Conservation (phyloP, 2,329 filamentous ascomycete genomes). For the Volutella citrinella region DNA sequence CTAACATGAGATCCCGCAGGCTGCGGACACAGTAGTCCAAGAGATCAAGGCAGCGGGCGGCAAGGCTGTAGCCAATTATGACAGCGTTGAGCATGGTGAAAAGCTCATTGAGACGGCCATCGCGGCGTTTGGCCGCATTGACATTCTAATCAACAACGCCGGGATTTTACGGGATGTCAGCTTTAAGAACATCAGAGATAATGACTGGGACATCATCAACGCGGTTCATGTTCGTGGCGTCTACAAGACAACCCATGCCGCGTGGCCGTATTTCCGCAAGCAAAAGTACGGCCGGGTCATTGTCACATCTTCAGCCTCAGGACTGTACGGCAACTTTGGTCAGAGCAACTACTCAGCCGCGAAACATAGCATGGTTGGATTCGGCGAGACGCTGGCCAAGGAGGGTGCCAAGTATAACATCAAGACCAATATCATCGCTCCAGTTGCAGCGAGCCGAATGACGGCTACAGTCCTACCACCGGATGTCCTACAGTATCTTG, state of each 20-base stretch:
- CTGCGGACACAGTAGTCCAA: conserved; percentile 78
- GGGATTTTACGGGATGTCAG: conserved; percentile 92
- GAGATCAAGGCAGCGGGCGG: conserved; percentile 85
- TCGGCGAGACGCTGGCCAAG: conserved; percentile 97
- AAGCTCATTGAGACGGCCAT: conserved; percentile 90
- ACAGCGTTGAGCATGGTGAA: conserved; percentile 89
- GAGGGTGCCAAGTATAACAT: conserved; percentile 99
- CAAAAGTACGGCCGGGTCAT: conserved; percentile 97
- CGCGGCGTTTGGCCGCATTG: conserved; percentile 78
- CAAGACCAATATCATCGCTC: conserved; percentile 88
- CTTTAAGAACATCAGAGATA: conserved; percentile 98
- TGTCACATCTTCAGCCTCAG: conserved; percentile 94
- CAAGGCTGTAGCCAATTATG: conserved; percentile 96
- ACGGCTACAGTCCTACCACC: conserved; percentile 95
- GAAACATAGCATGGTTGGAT: conserved; percentile 92
- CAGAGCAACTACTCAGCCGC: conserved; percentile 97
- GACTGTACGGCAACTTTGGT: conserved; percentile 92
- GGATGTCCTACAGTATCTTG: conserved; percentile 80
- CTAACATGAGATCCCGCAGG: too few relatives aligned
- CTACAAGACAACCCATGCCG: conserved; percentile 92
- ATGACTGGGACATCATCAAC: conserved; percentile 95
- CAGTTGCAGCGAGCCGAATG: conserved; percentile 93
- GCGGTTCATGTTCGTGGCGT: conserved; percentile 88
- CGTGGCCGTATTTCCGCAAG: conserved; percentile 97
- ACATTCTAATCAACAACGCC: conserved; percentile 96